A percentile compares a stretch with the other conserved stretches of the same genome.
Evolutionary conservation across 2,329 filamentous ascomycete genomes (phyloP).

Genomic region (Penicillium paneum): DNA sequence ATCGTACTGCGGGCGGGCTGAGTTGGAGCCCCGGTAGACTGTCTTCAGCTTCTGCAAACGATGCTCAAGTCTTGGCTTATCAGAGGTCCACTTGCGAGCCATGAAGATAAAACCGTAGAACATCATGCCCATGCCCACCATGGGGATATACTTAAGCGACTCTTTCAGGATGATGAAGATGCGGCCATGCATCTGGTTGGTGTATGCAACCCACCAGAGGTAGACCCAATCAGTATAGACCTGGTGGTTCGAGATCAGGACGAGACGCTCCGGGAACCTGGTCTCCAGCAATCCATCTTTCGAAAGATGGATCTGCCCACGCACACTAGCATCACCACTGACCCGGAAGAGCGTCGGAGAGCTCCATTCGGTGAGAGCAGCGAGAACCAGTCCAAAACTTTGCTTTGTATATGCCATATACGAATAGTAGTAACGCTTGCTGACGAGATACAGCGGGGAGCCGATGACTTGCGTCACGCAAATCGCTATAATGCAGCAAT

Average conservation of each 20-base stretch:
- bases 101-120: constrained; percentile 67
- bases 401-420: constrained; percentile 67
- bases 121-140: constrained; percentile 61
- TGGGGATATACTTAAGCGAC: constrained; percentile 60
- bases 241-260: constrained; percentile 64
- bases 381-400: constrained; percentile 61
- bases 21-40: constrained; percentile 48
- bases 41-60: constrained; percentile 57
- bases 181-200: constrained; percentile 62
- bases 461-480: constrained; percentile 59
- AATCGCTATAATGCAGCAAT: constrained; percentile 42
- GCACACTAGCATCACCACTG: constrained; percentile 60
- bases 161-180: constrained; percentile 67
- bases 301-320: constrained; percentile 56
- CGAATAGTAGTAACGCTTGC: constrained; percentile 59
- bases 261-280: constrained; percentile 58
- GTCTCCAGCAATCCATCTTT: constrained; percentile 58
- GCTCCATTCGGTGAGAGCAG: constrained; percentile 62
- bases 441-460: constrained; percentile 59
- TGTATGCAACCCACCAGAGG: constrained; percentile 66
- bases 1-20: constrained; percentile 47
- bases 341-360: constrained; percentile 61
- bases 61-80: constrained; percentile 58
- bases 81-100: constrained; percentile 60
- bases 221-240: constrained; percentile 70